Percentiles rank a stretch among this genome's conserved stretches.
Evolutionary conservation across 1,284 basidiomycete species (phyloP).

Genomic region (Moniliella sp.): DNA sequence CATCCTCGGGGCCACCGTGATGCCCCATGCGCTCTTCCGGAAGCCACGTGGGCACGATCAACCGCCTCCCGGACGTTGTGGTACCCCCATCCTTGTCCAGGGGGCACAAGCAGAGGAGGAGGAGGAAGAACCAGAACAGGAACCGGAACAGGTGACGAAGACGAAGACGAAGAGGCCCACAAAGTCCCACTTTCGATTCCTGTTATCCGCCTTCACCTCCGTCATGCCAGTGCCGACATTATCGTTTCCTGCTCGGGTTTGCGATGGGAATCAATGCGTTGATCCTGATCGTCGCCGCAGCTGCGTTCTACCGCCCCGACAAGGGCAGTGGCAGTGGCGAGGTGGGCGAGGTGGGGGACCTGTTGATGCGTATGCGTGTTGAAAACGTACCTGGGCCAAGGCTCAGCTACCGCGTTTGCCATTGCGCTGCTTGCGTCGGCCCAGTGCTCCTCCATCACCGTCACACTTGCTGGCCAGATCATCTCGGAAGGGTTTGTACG

Average conservation of each 20-base stretch:
- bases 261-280: slow-evolving; percentile 59
- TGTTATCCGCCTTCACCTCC: too few species aligned
- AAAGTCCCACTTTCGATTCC: too few species aligned
- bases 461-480: slow-evolving; percentile 72
- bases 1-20: slow-evolving; percentile 42
- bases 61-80: too few species aligned
- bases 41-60: too few species aligned
- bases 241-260: slow-evolving; percentile 25
- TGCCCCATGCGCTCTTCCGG: slow-evolving; percentile 75
- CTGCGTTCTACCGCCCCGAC: too few species aligned
- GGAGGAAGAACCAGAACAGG: too few species aligned
- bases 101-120: too few species aligned
- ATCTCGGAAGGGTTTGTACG: slow-evolving; percentile 80
- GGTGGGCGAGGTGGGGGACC: slow-evolving; percentile 9
- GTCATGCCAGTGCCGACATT: too few species aligned
- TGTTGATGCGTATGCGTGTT: slow-evolving; percentile 26
- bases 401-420: slow-evolving; percentile 20
- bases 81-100: too few species aligned
- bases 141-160: too few species aligned
- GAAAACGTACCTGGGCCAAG: slow-evolving; percentile 9
- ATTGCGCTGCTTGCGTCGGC: slow-evolving; percentile 44
- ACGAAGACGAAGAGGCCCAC: too few species aligned
- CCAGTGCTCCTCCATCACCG: slow-evolving; percentile 76
- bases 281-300: slow-evolving; percentile 42
- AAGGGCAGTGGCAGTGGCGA: slow-evolving; percentile 31